Evolutionary conservation across 2,329 filamentous ascomycete genomes (phyloP), one percentile per base, ranked within the genome.

Genomic region (Trichophyton benhamiae): DNA sequence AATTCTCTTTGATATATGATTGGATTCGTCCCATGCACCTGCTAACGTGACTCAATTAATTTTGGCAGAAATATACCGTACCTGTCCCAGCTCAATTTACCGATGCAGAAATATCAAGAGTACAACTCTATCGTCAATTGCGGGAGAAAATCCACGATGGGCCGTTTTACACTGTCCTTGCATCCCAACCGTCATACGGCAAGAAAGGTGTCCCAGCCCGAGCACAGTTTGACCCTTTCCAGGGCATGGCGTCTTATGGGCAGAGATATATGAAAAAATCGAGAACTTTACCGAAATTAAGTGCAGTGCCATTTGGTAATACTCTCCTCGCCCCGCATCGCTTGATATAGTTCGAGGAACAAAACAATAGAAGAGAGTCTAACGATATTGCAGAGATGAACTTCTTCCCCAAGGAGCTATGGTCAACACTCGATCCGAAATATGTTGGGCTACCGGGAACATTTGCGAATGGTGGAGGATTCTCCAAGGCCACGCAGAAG

Each of bases 191-290:
- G 68, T 72, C 20, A 67, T 72, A 53, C 63, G 74, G 61, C 72
- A 77, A 61, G 74, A 80, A 68, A 75, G 77, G 65, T 70, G 75
- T 65, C 63, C 72, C 59, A 38, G 61, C 38, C 41, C 61, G 75
- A 66, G 73, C 76, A 67, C 77, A 78, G 20, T 82, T 84, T 67
- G 82, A 86, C 69, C 81, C 83, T 1, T 86, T 86, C 67, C 77
- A 80, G 49, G 81, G 82, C 61, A 84, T 84, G 71, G 80, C 81
- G 44, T 83, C 82, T 0, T 86, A 83, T 68, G 79, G 79, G 15
- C 76, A 80, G 60, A 80, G 79, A 67, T 85, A 84, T 69, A 74
- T 79, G 61, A 82, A 81, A 65, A 81, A 82, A 66, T 78, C 78
- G 66, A 74, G 81, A 63, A 78, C 75, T 20, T 68, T 85, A 8